A percentile compares a stretch with the other conserved stretches of the same genome.
Conservation (phyloP, 805 yeast species). For the Metschnikowia drakensbergensis region DNA sequence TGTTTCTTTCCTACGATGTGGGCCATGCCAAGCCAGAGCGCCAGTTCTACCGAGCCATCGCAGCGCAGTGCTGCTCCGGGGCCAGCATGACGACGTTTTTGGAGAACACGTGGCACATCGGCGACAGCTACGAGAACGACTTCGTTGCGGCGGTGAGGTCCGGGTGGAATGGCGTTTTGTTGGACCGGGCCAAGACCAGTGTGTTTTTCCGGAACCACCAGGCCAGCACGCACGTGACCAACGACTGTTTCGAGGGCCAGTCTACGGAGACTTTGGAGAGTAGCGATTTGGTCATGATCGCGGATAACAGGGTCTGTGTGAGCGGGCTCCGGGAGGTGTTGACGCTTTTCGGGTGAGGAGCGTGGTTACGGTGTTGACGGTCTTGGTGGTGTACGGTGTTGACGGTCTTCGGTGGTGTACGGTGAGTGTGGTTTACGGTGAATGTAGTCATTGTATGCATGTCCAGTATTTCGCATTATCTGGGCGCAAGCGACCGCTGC, state of each 20-base stretch:
- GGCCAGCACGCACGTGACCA: slow-evolving; percentile 5
- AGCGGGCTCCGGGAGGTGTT: slow-evolving; percentile 12
- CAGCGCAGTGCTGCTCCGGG: slow-evolving; percentile 3
- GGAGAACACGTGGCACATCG: slow-evolving; percentile 56
- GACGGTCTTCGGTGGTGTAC: too few relatives aligned
- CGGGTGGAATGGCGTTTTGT: slow-evolving; percentile 59
- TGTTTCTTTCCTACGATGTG: slow-evolving; percentile 56
- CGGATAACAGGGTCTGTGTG: slow-evolving; percentile 31
- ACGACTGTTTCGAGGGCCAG: slow-evolving; percentile 16
- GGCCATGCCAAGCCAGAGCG: slow-evolving; percentile 52
- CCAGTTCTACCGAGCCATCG: slow-evolving; percentile 33
- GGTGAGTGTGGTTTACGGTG: too few relatives aligned
- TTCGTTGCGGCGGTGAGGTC: slow-evolving; percentile 46
- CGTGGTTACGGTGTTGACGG: too few relatives aligned
- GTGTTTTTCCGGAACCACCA: slow-evolving; percentile 16
- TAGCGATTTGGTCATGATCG: slow-evolving; percentile 25
- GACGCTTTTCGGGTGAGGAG: slow-evolving; percentile 6
- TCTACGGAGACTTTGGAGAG: slow-evolving; percentile 9
- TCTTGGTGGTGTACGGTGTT: too few relatives aligned
- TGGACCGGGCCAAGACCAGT: slow-evolving; percentile 41
- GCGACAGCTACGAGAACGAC: slow-evolving; percentile 59
- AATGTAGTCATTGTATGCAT: too few relatives aligned
- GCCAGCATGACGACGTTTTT: slow-evolving; percentile 9
- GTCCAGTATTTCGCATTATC: too few relatives aligned
- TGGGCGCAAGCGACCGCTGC: too few relatives aligned